phyloP scores from a whole-genome alignment of 106 monocot genomes.

The Dendrobium catenatum region DNA sequence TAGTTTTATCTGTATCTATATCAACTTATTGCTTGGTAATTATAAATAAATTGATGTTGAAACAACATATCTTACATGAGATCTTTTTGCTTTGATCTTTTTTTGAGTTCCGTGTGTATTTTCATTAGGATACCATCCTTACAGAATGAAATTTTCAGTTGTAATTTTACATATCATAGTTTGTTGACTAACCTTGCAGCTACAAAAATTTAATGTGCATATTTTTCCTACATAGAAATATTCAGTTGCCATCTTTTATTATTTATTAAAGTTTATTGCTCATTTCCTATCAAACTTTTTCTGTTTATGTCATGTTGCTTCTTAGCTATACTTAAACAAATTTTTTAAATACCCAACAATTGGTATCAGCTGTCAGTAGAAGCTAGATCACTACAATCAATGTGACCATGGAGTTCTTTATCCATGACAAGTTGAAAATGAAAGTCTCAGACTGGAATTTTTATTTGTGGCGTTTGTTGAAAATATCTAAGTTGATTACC shows the following conservation, averaged over 20 bases:
- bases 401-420: conserved; percentile 10
- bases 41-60: not conserved
- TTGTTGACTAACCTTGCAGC: not conserved
- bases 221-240: not conserved
- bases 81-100: too few relatives aligned
- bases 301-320: too few relatives aligned
- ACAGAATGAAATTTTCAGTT: not conserved
- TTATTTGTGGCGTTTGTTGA: not conserved
- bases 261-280: not conserved
- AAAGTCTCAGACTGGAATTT: conserved; percentile 4
- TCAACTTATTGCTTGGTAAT: not conserved
- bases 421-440: conserved; percentile 10
- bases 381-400: not conserved
- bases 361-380: not conserved
- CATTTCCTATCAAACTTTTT: too few relatives aligned
- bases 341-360: not conserved
- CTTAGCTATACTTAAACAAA: not conserved
- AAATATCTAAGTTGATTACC: too few relatives aligned
- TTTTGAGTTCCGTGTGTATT: not conserved
- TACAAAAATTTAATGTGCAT: not conserved
- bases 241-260: not conserved
- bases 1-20: not conserved
- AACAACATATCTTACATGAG: too few relatives aligned
- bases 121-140: not conserved
- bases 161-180: not conserved